Base-by-base conservation (phyloP, 2,329 filamentous ascomycete species). In the Hypoxylon sp. region DNA sequence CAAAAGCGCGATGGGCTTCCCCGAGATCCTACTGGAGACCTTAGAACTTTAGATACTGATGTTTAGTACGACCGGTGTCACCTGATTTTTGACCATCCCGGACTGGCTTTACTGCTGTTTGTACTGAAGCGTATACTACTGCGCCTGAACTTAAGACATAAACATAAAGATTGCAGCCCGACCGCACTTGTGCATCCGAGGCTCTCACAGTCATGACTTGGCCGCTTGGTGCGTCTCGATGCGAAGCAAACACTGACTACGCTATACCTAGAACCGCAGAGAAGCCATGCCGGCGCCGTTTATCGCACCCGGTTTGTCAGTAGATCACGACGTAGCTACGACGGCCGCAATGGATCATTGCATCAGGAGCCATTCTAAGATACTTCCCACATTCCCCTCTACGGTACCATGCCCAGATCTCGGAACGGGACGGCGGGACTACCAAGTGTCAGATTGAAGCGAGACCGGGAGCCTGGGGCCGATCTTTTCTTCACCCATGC, bases 351-450 rank as follows among this genome's bases (percentile, higher is more conserved):
- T 63, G 55, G 55, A 60, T 52, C 59, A 54, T 51, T 61, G 47
- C 51, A 59, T 13, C 50, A 67, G 29, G 44, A 59, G 58, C 47
- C 57, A 29, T 53, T 60, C 60, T 53, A 66, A 46, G 42, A 37
- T 53, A 55, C 47, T 59, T 66, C 48, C 60, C 66, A 39, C 53
- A 57, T 35, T 55, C 46, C 55, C 53, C 62, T 46, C 60, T 67
- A 69, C 63, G 42, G 69, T 65, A 65, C 63, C 59, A 63, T 67
- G 68, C 66, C 50, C 71, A 71, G 68, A 73, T 73, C 74, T 74
- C 72, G 74, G 74, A 72, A 74, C 74, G 74, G 73, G 70, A 73
- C 67, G 68, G 65, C 71, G 74, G 74, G 68, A 68, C 59, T 64
- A 71, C 71, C 74, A 73, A 63, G 73, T 73, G 68, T 71, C 70